Percentiles rank a stretch among this genome's conserved stretches.
Evolutionary conservation across 148 eudicot genomes (phyloP).

Genomic region (Rhododendron mucronatum): DNA sequence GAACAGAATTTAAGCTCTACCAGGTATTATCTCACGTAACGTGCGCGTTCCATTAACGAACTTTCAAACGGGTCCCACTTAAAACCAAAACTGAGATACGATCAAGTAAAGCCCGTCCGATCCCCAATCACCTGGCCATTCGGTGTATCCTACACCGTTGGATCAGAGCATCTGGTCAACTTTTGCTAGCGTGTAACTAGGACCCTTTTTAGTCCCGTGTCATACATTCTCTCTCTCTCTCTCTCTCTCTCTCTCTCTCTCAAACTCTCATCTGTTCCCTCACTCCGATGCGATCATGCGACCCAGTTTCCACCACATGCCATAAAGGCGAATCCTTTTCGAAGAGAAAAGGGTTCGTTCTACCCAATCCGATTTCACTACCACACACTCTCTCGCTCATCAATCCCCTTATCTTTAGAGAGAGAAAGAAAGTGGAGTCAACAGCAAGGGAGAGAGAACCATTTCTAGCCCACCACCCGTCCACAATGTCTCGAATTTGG

Average conservation of each 20-base stretch:
- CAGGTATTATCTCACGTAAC: not conserved
- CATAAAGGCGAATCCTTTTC: not conserved
- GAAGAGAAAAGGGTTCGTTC: no score
- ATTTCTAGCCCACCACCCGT: not conserved
- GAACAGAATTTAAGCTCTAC: no score
- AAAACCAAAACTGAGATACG: not conserved
- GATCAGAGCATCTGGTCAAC: not conserved
- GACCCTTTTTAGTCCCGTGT: not conserved
- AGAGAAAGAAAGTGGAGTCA: not conserved
- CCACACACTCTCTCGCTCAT: not conserved
- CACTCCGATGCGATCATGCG: not conserved
- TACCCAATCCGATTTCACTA: no score
- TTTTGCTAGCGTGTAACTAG: not conserved
- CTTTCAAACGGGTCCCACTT: not conserved
- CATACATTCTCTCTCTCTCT: not conserved
- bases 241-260: constrained; percentile 6
- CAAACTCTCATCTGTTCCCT: not conserved
- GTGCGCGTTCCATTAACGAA: not conserved
- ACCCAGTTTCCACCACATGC: not conserved
- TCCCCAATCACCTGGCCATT: not conserved
- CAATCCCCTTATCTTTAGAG: not conserved
- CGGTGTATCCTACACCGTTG: not conserved
- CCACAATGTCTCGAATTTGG: not conserved
- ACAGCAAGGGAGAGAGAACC: not conserved
- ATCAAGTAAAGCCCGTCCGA: not conserved